Conservation (phyloP, 352 stramenopile species). For the Globisporangium recalcitrans region DNA sequence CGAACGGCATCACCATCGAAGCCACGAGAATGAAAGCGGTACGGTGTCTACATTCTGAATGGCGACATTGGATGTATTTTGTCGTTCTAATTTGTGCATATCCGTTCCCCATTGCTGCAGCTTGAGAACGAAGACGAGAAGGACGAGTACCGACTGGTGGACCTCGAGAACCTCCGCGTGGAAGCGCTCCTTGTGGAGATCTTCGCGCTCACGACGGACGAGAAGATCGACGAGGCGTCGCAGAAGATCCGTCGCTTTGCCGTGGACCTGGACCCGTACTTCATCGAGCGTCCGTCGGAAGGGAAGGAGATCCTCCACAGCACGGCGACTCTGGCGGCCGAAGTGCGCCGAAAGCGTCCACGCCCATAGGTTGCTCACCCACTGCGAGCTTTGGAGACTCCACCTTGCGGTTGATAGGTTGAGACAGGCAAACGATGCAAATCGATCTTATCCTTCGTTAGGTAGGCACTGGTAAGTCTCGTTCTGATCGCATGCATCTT, state of each 20-base stretch:
- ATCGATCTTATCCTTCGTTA: not conserved
- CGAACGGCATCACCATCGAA: constrained; percentile 81
- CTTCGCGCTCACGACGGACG: constrained; percentile 75
- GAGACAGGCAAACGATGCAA: not conserved
- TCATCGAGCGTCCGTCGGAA: constrained; percentile 77
- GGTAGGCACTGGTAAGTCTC: not conserved
- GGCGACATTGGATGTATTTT: too few species aligned
- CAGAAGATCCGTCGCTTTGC: constrained; percentile 81
- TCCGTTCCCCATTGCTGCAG: constrained; percentile 21
- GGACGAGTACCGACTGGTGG: constrained; percentile 78
- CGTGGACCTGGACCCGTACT: constrained; percentile 78
- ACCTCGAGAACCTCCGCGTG: constrained; percentile 77
- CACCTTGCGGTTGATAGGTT: not conserved
- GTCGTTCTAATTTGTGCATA: not conserved
- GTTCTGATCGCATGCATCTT: not conserved
- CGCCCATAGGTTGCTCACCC: constrained; percentile 25
- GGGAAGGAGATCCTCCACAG: constrained; percentile 83
- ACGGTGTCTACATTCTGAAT: too few species aligned
- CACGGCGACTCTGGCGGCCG: constrained; percentile 70
- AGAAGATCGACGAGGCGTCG: constrained; percentile 81
- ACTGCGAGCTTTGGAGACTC: not conserved
- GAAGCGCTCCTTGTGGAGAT: constrained; percentile 85
- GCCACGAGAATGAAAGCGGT: constrained; percentile 83
- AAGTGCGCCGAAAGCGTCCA: constrained; percentile 73
- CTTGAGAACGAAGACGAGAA: constrained; percentile 78